phyloP scores from a whole-genome alignment of 805 yeast species.

The Ogataea angusta region DNA sequence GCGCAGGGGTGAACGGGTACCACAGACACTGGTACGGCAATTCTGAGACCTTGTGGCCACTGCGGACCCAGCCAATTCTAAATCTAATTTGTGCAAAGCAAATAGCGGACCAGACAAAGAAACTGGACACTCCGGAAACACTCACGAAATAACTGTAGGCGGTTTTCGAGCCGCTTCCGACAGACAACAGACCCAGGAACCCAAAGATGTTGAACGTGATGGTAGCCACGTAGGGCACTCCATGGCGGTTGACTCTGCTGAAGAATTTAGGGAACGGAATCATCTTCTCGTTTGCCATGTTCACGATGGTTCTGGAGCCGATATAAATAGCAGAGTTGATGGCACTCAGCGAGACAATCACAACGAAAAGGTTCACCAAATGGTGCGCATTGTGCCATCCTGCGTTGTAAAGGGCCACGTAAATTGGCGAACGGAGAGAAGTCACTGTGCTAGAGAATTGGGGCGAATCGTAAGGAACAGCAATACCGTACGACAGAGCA shows the following conservation, averaged over 20 bases:
- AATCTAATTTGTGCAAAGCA: slow-evolving; percentile 56
- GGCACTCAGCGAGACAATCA: slow-evolving; percentile 64
- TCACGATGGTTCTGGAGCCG: slow-evolving; percentile 65
- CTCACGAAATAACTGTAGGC: slow-evolving; percentile 62
- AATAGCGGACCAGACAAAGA: slow-evolving; percentile 65
- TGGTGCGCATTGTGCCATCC: slow-evolving; percentile 50
- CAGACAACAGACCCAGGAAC: slow-evolving; percentile 52
- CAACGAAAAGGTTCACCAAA: slow-evolving; percentile 58
- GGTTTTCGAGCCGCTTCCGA: slow-evolving; percentile 55
- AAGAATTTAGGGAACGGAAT: slow-evolving; percentile 38
- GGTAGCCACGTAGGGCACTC: slow-evolving; percentile 65
- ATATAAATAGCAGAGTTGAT: slow-evolving; percentile 67
- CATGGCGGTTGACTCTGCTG: slow-evolving; percentile 48
- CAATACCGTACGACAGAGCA: slow-evolving; percentile 54
- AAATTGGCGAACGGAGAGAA: slow-evolving; percentile 48
- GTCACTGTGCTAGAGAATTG: slow-evolving; percentile 36
- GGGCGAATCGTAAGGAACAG: slow-evolving; percentile 56
- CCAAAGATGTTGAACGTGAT: slow-evolving; percentile 53
- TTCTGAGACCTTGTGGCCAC: slow-evolving; percentile 42
- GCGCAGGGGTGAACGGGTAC: slow-evolving; percentile 49
- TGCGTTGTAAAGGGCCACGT: slow-evolving; percentile 46
- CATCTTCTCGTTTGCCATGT: slow-evolving; percentile 58
- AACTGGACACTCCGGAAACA: slow-evolving; percentile 63
- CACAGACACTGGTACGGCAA: slow-evolving; percentile 50
- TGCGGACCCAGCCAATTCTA: slow-evolving; percentile 44